phyloP scores from a whole-genome alignment of 2,329 filamentous ascomycete genomes.

The Trichoderma polysporum region DNA sequence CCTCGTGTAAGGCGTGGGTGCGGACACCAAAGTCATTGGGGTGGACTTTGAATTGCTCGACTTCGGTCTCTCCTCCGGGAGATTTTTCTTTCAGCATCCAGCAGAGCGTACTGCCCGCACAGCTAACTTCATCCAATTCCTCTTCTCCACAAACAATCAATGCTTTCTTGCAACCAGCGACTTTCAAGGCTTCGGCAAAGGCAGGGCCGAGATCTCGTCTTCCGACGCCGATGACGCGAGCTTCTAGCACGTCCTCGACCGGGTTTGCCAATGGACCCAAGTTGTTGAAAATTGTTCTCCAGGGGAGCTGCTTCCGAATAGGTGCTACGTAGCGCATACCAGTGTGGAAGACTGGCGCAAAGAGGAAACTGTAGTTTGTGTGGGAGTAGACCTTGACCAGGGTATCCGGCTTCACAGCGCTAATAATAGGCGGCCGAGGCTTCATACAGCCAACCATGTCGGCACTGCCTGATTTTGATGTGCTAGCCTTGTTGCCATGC shows the following conservation, averaged over 20 bases:
- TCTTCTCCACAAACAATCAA: slow-evolving; percentile 92
- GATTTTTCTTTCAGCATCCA: slow-evolving; percentile 68
- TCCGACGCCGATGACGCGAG: slow-evolving; percentile 89
- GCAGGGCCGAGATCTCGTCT: slow-evolving; percentile 82
- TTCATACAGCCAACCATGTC: slow-evolving; percentile 79
- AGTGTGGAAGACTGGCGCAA: slow-evolving; percentile 93
- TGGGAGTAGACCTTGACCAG: slow-evolving; percentile 70
- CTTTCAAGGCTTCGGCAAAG: slow-evolving; percentile 79
- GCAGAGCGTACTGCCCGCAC: slow-evolving; percentile 83
- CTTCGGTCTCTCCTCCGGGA: slow-evolving; percentile 45
- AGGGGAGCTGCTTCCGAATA: slow-evolving; percentile 83
- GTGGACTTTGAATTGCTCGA: slow-evolving; percentile 75
- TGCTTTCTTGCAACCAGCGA: slow-evolving; percentile 77
- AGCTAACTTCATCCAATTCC: slow-evolving; percentile 93
- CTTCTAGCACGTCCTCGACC: slow-evolving; percentile 79
- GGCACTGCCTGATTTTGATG: slow-evolving; percentile 91
- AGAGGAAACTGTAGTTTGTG: slow-evolving; percentile 93
- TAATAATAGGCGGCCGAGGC: slow-evolving; percentile 71
- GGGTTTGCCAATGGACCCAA: slow-evolving; percentile 92
- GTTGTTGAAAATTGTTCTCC: slow-evolving; percentile 97
- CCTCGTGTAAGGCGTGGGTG: slow-evolving; percentile 69
- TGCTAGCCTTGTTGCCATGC: slow-evolving; percentile 94
- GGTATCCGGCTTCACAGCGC: slow-evolving; percentile 69
- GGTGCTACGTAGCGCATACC: slow-evolving; percentile 88
- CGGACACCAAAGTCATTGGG: slow-evolving; percentile 86